Conservation (phyloP, 331 rosid genomes). For the Dryas integrifolia region DNA sequence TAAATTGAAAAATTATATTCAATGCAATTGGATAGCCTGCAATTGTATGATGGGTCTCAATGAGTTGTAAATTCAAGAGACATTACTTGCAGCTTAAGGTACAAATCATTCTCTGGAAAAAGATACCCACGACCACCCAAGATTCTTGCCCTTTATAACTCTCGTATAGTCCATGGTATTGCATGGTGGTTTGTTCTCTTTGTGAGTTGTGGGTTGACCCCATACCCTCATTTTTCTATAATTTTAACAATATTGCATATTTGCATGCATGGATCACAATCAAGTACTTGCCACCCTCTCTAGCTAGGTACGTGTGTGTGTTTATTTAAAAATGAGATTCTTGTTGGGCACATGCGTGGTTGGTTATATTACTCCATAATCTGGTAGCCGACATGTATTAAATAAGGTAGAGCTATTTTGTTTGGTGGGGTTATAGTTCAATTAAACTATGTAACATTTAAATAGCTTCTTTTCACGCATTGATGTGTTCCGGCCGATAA, state of each 20-base stretch:
- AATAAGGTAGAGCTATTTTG: background rate
- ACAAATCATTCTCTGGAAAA: constrained; percentile 26
- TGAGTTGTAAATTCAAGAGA: constrained; percentile 16
- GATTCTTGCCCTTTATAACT: constrained; percentile 25
- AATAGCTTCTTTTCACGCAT: background rate
- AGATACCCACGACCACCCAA: constrained; percentile 31
- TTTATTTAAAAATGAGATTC: background rate
- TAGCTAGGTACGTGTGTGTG: background rate
- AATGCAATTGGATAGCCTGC: background rate
- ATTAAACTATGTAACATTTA: background rate
- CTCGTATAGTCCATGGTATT: constrained; percentile 13
- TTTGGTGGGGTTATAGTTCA: background rate
- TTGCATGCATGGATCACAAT: background rate
- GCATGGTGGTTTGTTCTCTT: constrained; percentile 16
- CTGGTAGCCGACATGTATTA: constrained; percentile 26
- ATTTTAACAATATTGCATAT: background rate
- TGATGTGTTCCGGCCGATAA: constrained; percentile 28
- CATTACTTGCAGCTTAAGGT: constrained; percentile 33
- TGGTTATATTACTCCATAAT: constrained; percentile 11
- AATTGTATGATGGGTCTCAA: background rate
- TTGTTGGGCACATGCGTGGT: constrained; percentile 7
- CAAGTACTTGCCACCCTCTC: background rate
- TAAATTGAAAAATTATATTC: background rate
- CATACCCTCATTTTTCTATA: background rate
- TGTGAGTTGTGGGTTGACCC: constrained; percentile 30